phyloP scores from a whole-genome alignment of 208 protist species.

The Acanthamoeba rhysodes region DNA sequence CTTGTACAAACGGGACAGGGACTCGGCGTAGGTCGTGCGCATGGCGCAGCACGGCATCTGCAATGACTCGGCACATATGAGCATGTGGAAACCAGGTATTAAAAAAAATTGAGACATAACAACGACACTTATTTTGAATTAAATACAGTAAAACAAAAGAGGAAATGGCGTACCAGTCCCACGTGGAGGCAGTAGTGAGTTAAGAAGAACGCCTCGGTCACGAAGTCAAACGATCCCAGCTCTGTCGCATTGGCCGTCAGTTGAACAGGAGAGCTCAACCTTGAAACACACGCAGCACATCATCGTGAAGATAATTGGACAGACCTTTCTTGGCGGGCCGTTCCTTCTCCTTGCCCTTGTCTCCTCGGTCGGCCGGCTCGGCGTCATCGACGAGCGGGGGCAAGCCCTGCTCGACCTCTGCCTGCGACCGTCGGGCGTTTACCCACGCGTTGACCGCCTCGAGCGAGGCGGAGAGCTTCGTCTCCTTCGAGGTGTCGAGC shows the following conservation, averaged over 20 bases:
- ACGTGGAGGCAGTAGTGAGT: slow-evolving; percentile 67
- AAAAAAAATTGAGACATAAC: background rate
- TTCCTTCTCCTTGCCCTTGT: slow-evolving; percentile 32
- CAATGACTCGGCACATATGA: background rate
- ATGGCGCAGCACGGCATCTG: slow-evolving; percentile 21
- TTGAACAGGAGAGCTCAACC: background rate
- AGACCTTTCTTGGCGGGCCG: background rate
- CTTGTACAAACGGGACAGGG: slow-evolving; percentile 37
- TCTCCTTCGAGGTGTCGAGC: slow-evolving; percentile 50
- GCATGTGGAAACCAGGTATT: background rate
- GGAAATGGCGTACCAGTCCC: slow-evolving; percentile 2
- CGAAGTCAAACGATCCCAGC: slow-evolving; percentile 40
- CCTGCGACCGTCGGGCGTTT: background rate
- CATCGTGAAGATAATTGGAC: background rate
- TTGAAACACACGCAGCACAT: background rate
- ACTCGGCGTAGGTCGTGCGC: slow-evolving; percentile 25
- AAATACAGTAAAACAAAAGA: no score
- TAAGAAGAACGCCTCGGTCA: slow-evolving; percentile 62
- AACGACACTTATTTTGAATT: background rate
- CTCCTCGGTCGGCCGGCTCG: background rate
- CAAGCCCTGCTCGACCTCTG: background rate
- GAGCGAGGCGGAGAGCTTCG: slow-evolving; percentile 4
- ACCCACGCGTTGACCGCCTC: slow-evolving; percentile 53
- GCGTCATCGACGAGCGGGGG: background rate
- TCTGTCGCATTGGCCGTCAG: background rate